Base-by-base conservation (phyloP, 495 filamentous ascomycete species). In the Viridothelium virens region DNA sequence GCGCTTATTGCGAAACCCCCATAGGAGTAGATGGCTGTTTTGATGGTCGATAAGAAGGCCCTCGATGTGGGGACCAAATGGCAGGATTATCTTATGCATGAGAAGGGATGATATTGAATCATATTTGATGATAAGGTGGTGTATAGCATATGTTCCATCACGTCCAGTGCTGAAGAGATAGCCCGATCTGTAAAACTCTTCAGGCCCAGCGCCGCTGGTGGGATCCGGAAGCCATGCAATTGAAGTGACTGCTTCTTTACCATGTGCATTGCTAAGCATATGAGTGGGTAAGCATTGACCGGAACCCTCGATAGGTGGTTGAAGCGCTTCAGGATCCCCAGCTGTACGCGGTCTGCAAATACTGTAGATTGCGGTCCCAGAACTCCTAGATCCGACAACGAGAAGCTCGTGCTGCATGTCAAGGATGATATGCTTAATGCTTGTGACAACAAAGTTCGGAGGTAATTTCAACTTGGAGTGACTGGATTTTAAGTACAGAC, bases 1-100 rank as follows among this genome's bases (percentile, higher is more conserved):
- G 41, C 84, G 77, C 62, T 84, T 89, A 65, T 88, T 85, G 34
- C 81, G 84, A 75, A 96, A 97, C 12, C 94, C 94, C 76, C 87
- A 89, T 34, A 96, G 71, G 63, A 90, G 78, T 1, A 96, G 78
- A 38, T 89, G 12, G 12, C 41, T 25, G 11, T 56, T 62, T 18
- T 70, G 0, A 33, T 75, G 63, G 61, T 83, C 74, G 66, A 92
- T 81, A 73, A 84, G 86, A 0, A 85, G 82, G 2, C 85, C 84
- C 70, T 91, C 87, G 36, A 96, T 82, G 67, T 86, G 82, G 38
- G 85, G 83, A 0, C 85, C 85, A 33, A 91, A 82, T 0, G 88
- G 83, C 9, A 86, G 84, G n/a, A 71, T 69, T 10, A 80, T 76
- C n/a, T 76, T 74, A 71, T 89, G 84, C 16, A 87, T 69, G 0